Evolutionary conservation across 2,329 filamentous ascomycete species (phyloP), one percentile per base, ranked within the genome.

Genomic region (Paraphoma sp.): DNA sequence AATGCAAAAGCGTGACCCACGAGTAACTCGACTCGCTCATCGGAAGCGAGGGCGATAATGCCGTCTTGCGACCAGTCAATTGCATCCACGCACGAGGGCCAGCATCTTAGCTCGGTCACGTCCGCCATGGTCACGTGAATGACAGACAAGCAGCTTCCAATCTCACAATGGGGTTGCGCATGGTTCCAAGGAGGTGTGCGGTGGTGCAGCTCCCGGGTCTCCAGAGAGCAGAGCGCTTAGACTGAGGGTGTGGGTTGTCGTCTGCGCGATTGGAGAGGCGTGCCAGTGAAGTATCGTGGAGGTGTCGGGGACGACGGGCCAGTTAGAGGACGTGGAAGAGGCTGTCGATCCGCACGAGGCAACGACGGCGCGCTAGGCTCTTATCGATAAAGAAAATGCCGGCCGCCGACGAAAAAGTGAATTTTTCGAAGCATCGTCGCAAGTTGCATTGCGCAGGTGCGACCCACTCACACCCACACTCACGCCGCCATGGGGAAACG

Each of bases 21-120:
- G 77, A 87, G 67, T 40, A 87, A 75, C 42, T 85, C 79, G 16
- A 87, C 79, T 58, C 79, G 75, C 64, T 87, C 85, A 49, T 83
- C 82, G 10, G 81, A 81, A 12, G 83, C 83, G 45, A 87, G 72
- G 6, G 85, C 86, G 44, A 88, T 78, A 47, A 84, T 82, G 45
- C 84, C 83, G 62, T 87, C 84, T 40, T 78, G 71, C 6, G 85
- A 87, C 85, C 86, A 88, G 49, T 80, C 77, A n/a, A 88, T 70
- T 47, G 82, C 84, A 62, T 84, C 76, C 28, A 78, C 71, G 56
- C 80, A 81, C 3, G 81, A 81, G 2, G 85, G 84, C 74, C 80
- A 84, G 52, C 81, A 76, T 23, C 62, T 65, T 17, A 76, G 58
- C 53, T 71, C 69, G 31, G 72, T 75, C 42, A 70, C 68, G 44